A percentile compares a stretch with the other conserved stretches of the same genome.
Conservation (phyloP, 2,329 filamentous ascomycete species). For the Penicillium sumatraense region DNA sequence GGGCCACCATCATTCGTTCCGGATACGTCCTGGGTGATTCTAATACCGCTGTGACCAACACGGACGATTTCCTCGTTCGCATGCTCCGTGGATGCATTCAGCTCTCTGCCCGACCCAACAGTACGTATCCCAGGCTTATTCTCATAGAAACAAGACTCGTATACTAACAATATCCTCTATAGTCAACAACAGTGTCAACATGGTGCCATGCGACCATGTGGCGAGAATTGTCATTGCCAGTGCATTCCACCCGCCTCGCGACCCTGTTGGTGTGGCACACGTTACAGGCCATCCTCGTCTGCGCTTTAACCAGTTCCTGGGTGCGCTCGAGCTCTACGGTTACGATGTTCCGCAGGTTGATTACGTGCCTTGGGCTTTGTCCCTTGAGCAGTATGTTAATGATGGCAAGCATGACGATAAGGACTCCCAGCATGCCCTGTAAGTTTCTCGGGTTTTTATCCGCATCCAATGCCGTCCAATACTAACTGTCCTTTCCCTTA, state of each 20-base stretch:
- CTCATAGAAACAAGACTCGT: neutral
- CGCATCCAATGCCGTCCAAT: neutral
- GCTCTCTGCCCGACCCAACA: conserved; percentile 71
- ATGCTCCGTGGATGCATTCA: conserved; percentile 89
- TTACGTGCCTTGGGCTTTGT: conserved; percentile 71
- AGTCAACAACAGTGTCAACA: conserved; percentile 82
- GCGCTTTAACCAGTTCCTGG: conserved; percentile 77
- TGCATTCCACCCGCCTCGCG: conserved; percentile 65
- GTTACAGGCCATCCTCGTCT: conserved; percentile 80
- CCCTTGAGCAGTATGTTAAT: conserved; percentile 71
- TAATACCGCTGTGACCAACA: conserved; percentile 65
- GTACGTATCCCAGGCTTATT: neutral
- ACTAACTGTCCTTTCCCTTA: conserved; percentile 19
- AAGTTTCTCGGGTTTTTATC: conserved; percentile 25
- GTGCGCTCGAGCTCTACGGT: conserved; percentile 71
- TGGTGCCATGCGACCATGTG: conserved; percentile 85
- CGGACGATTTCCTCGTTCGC: conserved; percentile 88
- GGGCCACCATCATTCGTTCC: conserved; percentile 76
- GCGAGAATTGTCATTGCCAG: conserved; percentile 77
- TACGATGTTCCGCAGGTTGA: conserved; percentile 69
- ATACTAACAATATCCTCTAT: neutral
- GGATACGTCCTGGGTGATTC: conserved; percentile 73
- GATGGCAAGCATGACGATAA: conserved; percentile 59
- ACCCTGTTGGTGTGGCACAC: conserved; percentile 68
- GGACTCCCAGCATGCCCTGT: conserved; percentile 70